Base-by-base conservation (phyloP, 768 basidiomycete species). In the Tylopilus plumbeoviolaceoides region DNA sequence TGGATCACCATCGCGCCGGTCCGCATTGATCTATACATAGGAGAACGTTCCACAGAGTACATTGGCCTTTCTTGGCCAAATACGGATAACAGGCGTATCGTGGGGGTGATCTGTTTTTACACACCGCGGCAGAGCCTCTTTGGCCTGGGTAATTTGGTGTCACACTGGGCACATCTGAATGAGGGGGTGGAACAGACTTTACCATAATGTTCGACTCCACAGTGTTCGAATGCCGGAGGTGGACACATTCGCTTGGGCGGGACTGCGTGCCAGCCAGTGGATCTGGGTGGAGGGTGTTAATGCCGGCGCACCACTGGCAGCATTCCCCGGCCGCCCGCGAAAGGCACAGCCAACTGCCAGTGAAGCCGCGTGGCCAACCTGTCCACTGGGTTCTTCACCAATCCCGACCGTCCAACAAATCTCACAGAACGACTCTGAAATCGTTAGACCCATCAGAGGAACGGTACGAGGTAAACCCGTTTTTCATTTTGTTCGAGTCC, bases 11-110 rank as follows among this genome's bases (percentile, higher is more conserved):
- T 17, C 25, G 18, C 44, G 36, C 59, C 51, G 47, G 44, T 40
- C 54, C 23, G 27, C 21, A 15, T 39, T 20, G 33, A 15, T 15
- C 18, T 3, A 28, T 35, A 44, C 47, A 41, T 47, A 48, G 59
- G 48, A 54, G 56, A 8, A n/a, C 28, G 10, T 48, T 51, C 41
- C 52, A 45, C 53, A 44, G 11, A 51, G 53, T 48, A 56, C 54
- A 30, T 47, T n/a, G 17, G 50, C 59, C 30, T 27, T 45, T 54
- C 39, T 38, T 47, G 15, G 5, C 63, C 53, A 18, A 46, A 65
- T 59, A 51, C 5, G 51, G 53, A 48, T 38, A 10, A 30, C 8
- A 11, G 30, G 30, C 30, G 30, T 30, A 11, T 30, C 30, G 10
- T 30, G 30, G 30, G 30, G 30, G 30, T 30, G 30, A 30, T 7